phyloP scores from a whole-genome alignment of 805 yeast genomes.

The Lipomyces yamadae region DNA sequence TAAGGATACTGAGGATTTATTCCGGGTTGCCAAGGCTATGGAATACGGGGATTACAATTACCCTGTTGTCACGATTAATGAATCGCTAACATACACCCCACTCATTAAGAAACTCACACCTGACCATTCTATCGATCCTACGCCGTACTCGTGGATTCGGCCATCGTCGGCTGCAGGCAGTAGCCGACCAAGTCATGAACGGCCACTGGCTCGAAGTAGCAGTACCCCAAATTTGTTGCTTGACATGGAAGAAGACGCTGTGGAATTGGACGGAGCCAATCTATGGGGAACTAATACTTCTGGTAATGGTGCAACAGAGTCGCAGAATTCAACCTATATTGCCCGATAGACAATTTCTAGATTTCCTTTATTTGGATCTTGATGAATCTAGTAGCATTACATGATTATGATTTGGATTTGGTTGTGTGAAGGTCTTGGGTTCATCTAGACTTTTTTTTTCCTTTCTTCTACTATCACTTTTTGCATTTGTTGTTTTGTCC shows the following conservation, averaged over 20 bases:
- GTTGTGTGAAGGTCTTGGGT: neutral
- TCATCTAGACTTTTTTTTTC: neutral
- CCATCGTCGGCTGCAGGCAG: neutral
- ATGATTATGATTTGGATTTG: slow-evolving; percentile 1
- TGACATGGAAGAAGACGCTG: slow-evolving; percentile 7
- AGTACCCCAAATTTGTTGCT: slow-evolving; percentile 6
- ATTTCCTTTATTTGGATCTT: neutral
- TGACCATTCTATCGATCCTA: neutral
- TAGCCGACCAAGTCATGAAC: neutral
- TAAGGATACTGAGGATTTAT: slow-evolving; percentile 45
- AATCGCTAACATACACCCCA: slow-evolving; percentile 34
- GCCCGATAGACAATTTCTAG: neutral
- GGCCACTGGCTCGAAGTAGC: neutral
- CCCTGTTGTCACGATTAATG: slow-evolving; percentile 48
- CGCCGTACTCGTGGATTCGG: slow-evolving; percentile 5
- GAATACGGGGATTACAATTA: slow-evolving; percentile 51
- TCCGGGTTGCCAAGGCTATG: slow-evolving; percentile 43
- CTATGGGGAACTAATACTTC: neutral
- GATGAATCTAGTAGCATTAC: neutral
- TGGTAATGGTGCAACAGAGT: neutral
- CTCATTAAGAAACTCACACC: slow-evolving; percentile 7
- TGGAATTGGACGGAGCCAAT: slow-evolving; percentile 4
- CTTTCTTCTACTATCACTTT: neutral
- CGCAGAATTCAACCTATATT: neutral
- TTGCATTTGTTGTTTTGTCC: neutral